Conservation (phyloP, 257 asterid genomes). For the Rhazya stricta region DNA sequence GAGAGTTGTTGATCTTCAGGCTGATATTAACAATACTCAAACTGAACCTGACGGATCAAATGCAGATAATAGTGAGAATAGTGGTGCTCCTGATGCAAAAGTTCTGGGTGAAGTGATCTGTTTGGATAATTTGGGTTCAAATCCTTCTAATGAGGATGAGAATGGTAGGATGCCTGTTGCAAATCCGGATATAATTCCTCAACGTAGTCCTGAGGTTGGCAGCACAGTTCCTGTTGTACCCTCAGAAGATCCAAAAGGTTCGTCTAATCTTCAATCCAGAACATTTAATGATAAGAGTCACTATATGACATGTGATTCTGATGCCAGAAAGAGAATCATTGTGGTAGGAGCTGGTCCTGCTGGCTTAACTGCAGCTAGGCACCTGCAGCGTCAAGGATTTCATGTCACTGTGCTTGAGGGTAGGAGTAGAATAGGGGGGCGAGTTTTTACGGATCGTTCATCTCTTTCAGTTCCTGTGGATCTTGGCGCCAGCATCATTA, state of each 20-base stretch:
- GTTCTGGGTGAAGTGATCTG: constrained; percentile 24
- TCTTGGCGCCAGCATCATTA: constrained; percentile 99
- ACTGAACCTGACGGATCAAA: constrained; percentile 24
- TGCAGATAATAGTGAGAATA: constrained; percentile 31
- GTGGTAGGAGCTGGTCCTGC: constrained; percentile 99
- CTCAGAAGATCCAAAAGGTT: constrained; percentile 29
- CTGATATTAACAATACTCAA: constrained; percentile 34
- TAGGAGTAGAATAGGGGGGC: constrained; percentile 93
- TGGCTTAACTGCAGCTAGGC: constrained; percentile 96
- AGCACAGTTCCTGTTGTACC: constrained; percentile 26
- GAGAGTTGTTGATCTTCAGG: constrained; percentile 26
- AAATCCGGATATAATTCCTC: constrained; percentile 30
- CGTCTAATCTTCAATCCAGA: constrained; percentile 23
- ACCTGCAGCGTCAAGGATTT: constrained; percentile 94
- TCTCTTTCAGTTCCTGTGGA: constrained; percentile 97
- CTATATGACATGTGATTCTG: constrained; percentile 30
- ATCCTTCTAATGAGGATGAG: constrained; percentile 36
- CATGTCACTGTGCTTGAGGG: constrained; percentile 83
- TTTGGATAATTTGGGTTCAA: constrained; percentile 26
- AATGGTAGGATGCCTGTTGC: constrained; percentile 25
- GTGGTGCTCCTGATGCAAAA: constrained; percentile 32
- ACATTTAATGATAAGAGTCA: constrained; percentile 22
- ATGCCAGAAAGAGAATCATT: constrained; percentile 49
- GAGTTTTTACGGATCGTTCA: constrained; percentile 83
- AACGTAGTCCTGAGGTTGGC: constrained; percentile 22